Percentiles rank a stretch among this genome's conserved stretches.
phyloP scores from a whole-genome alignment of 768 basidiomycete species.

The Rhodotorula kratochvilovae region DNA sequence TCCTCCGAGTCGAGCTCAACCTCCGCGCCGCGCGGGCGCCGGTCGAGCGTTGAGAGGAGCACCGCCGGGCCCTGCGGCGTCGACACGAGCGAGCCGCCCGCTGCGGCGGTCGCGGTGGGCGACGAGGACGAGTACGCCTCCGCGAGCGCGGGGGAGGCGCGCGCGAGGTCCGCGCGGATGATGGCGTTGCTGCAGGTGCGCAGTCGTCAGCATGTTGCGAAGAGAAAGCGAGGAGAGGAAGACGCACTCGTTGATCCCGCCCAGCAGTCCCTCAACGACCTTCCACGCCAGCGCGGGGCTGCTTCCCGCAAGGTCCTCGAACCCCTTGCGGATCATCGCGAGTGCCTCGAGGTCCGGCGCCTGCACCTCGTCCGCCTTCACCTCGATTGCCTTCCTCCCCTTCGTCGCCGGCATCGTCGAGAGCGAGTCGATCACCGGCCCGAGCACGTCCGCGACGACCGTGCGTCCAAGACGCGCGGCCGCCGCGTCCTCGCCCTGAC shows the following conservation, averaged over 20 bases:
- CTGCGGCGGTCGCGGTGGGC: not conserved
- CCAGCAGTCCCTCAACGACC: constrained; percentile 79
- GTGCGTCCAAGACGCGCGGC: not conserved
- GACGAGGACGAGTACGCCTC: constrained; percentile 62
- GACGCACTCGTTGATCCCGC: constrained; percentile 84
- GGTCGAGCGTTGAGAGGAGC: constrained; percentile 51
- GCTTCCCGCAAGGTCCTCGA: constrained; percentile 72
- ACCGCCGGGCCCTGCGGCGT: constrained; percentile 76
- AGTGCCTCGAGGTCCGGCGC: constrained; percentile 72
- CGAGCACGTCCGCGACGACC: not conserved
- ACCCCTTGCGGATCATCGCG: constrained; percentile 83
- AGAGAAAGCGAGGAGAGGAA: not conserved
- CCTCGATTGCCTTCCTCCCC: not conserved
- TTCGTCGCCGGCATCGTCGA: not conserved
- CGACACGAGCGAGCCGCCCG: constrained; percentile 65
- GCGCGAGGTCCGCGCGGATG: constrained; percentile 77
- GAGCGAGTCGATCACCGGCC: not conserved
- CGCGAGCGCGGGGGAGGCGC: constrained; percentile 61
- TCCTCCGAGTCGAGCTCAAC: constrained; percentile 13
- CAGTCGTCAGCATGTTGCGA: constrained; percentile 15
- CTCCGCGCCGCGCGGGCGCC: not conserved
- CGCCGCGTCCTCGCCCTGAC: not conserved
- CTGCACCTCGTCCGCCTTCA: not conserved
- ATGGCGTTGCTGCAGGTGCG: constrained; percentile 58
- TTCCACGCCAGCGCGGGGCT: constrained; percentile 83